Base-by-base conservation (phyloP, 73 alveolate genomes). In the Effrenium voratum region DNA sequence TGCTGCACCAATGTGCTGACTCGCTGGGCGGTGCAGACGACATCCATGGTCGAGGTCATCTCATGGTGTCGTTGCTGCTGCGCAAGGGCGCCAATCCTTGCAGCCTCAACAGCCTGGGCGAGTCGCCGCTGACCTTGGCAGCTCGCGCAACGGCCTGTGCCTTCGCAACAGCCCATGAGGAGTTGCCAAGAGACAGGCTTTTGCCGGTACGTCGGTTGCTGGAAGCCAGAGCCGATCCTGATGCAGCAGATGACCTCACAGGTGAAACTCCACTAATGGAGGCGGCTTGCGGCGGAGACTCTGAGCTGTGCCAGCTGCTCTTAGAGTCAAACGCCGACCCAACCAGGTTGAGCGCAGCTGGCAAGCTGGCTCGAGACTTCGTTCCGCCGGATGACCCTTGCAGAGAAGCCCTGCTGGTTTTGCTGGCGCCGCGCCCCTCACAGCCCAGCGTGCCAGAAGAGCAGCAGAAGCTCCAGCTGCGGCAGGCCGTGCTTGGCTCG, bases 201-300 rank as follows among this genome's bases (percentile, higher is more conserved):
- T 79, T 22, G 47, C 38, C 40, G 55, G 32, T 76, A 15, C 13
- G 30, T 6, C 10, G 5, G 47, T 38, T n/a, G 83, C 83, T 15
- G 28, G 47, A 86, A 82, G 94, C 94, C 19, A 28, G 63, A 34
- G 94, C 94, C 5, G 82, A 86, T 49, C 94, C 94, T 10, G 94
- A 86, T 32, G 60, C 94, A 19, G 94, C 94, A n/a, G 94, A 86
- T 59, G 94, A 86, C 63, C 82, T 86, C 66, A 86, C 94, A 3
- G 94, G 94, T 43, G 94, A 86, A 45, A 86, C 94, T 6, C 83
- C 94, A 1, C 8, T 86, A 82, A 86, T 86, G 94, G 94, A 86
- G 94, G 94, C 94, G 15, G 94, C 94, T 6, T 86, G 94, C 41
- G 94, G 94, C 28, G 94, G 94, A 22, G 94, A 86, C 70, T n/a